Evolutionary conservation across 495 filamentous ascomycete species (phyloP), one percentile per base, ranked within the genome.

Genomic region (Massariosphaeria phaeospora): DNA sequence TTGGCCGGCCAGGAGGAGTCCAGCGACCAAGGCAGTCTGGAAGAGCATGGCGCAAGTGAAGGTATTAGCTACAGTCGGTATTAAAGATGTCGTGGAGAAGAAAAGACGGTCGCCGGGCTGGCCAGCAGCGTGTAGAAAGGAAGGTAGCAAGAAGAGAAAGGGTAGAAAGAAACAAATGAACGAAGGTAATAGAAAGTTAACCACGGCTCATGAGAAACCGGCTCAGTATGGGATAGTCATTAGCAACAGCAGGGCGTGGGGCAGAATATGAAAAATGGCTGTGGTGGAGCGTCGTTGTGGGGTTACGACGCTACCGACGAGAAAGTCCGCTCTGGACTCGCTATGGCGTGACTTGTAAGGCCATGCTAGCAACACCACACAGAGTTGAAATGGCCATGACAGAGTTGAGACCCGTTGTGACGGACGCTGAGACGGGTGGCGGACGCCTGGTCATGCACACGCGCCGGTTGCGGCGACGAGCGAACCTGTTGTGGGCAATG

Each of bases 111-210:
- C 20, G 35, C 44, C 48, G 46, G 31, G 52, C 61, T 60, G 61
- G 39, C 31, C 61, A 64, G 61, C 61, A 64, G 61, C 61, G 56
- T 35, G 40, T 6, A 26, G 31, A 55, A 63, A 51, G 21, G 55
- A 64, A 25, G 51, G 43, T 44, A 45, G 52, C 38, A 30, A 56
- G 46, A 56, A 56, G 30, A 30, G 46, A 55, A 63, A 55, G 40
- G 31, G 38, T n/a, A 35, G 20, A 42, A 36, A 31, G 61, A 59
- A 55, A 64, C 55, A 56, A 60, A 59, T 39, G 43, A 59, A 40
- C 46, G 55, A 34, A 38, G 41, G 27, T 48, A 49, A n/a, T 21
- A n/a, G n/a, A 57, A 59, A 48, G 23, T 57, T 33, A 64, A 48
- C 9, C 30, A 51, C 38, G 50, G 50, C 48, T 44, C 55, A 59